Base-by-base conservation (phyloP, 768 basidiomycete genomes). In the Zangia roseola region DNA sequence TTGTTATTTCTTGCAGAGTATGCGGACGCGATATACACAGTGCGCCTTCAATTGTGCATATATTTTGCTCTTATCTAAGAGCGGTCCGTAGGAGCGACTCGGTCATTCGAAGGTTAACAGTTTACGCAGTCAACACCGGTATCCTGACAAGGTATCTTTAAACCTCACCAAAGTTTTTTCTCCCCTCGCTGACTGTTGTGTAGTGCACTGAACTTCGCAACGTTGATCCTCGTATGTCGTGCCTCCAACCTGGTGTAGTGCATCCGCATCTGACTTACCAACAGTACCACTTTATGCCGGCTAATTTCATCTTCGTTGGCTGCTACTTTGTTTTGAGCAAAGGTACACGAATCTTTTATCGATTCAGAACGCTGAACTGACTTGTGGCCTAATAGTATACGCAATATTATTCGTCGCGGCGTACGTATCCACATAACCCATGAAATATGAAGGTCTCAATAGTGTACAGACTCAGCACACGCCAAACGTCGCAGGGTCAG, bases 311-410 rank as follows among this genome's bases (percentile, higher is more conserved):
- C 44, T 88, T 83, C 59, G 71, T 79, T 33, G 74, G 75, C 9
- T 73, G 74, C 40, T 87, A 85, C 61, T 85, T 88, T 52, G 73
- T 82, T 42, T 63, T 86, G 30, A 82, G 79, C 63, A 88, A 87
- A 70, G 56, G 84, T 84, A 59, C 55, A 83, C 64, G 23, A 3
- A 33, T 21, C 21, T 6, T 39, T 30, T n/a, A 37, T n/a, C 14
- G 17, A 37, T 16, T 36, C n/a, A 7, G 21, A 21, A 16, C 53
- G 14, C 24, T 35, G 31, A 40, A 44, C 40, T 51, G 40, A 38
- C 42, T 24, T 40, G 24, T 49, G 10, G 24, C 40, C 26, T 47
- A n/a, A n/a, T n/a, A 83, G 82, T 84, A n/a, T 82, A 84, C 53
- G 79, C 76, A 0, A 77, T 81, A 42, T 84, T 83, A n/a, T 74